Conservation (phyloP, 2,329 filamentous ascomycete species). For the Cercospora beticola region DNA sequence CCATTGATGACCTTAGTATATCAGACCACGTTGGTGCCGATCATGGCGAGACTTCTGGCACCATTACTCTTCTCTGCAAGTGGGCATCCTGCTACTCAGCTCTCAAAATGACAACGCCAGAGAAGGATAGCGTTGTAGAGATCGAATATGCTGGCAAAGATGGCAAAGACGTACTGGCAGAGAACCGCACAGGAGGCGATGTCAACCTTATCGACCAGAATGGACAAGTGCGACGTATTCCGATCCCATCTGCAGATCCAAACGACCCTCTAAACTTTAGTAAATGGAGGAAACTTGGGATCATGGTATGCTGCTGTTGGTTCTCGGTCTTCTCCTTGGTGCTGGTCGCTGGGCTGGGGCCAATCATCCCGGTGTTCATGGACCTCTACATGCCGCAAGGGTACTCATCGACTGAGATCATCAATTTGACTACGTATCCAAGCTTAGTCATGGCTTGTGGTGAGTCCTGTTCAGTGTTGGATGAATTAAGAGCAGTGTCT, state of each 20-base stretch:
- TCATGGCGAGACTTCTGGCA: neutral
- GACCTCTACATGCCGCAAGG: slow-evolving; percentile 35
- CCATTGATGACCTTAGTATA: neutral
- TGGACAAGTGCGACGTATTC: slow-evolving; percentile 27
- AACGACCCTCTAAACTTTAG: slow-evolving; percentile 37
- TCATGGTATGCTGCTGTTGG: slow-evolving; percentile 37
- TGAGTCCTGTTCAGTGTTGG: slow-evolving; percentile 5
- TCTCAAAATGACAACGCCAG: neutral
- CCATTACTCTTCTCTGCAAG: neutral
- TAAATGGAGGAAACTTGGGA: slow-evolving; percentile 34
- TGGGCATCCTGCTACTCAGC: neutral
- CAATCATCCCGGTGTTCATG: slow-evolving; percentile 40
- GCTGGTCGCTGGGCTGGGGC: slow-evolving; percentile 52
- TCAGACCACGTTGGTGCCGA: neutral
- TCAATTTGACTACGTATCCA: slow-evolving; percentile 42
- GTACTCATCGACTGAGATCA: slow-evolving; percentile 31
- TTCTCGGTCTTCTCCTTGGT: slow-evolving; percentile 43
- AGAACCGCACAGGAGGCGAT: slow-evolving; percentile 12
- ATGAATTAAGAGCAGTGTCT: neutral
- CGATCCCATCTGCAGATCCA: slow-evolving; percentile 25
- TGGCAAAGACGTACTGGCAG: neutral
- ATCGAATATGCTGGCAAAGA: neutral
- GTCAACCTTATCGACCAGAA: slow-evolving; percentile 24
- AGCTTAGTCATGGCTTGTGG: slow-evolving; percentile 45
- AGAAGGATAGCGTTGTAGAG: neutral